These are phyloP conservation scores for Saccharum spontaneum DNA, from an alignment of 176 grass and related monocot genomes.

Conservation along the genomic window DNA sequence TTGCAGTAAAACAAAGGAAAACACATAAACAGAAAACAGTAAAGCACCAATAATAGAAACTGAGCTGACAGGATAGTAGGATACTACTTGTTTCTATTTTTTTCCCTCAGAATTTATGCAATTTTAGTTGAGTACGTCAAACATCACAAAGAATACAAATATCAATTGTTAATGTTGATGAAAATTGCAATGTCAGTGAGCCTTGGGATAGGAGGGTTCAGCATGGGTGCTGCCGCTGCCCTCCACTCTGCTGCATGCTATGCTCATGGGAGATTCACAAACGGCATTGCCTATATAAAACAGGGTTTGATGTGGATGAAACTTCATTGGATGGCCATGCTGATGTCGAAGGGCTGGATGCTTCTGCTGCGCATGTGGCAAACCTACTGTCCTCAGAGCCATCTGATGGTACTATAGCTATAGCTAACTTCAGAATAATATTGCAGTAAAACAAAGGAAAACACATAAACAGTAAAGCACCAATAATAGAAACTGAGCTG, in stretches of 20 bases:
- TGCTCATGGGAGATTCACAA: conserved; percentile 73
- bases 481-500: neutral
- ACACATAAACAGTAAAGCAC: neutral
- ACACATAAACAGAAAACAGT: neutral
- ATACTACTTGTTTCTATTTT: neutral
- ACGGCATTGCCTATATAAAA: conserved; percentile 46
- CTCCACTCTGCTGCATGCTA: conserved; percentile 88
- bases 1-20: neutral
- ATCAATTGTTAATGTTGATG: neutral
- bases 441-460: neutral
- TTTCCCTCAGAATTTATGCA: neutral
- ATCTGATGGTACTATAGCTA: conserved; percentile 65
- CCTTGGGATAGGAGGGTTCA: conserved; percentile 96
- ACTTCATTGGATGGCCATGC: conserved; percentile 75
- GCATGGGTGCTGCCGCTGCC: conserved; percentile 72
- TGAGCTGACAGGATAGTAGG: neutral
- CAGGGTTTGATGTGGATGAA: conserved; percentile 92
- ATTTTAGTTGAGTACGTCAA: neutral
- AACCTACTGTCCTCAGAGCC: conserved; percentile 87
- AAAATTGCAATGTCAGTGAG: conserved; percentile 49
- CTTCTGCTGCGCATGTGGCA: conserved; percentile 76
- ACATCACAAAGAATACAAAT: neutral
- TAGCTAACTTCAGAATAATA: neutral
- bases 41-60: neutral
- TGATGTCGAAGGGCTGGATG: conserved; percentile 77